Evolutionary conservation across 192 early-diverging fungal genomes (phyloP).

Genomic region (Oehlia diaphana): DNA sequence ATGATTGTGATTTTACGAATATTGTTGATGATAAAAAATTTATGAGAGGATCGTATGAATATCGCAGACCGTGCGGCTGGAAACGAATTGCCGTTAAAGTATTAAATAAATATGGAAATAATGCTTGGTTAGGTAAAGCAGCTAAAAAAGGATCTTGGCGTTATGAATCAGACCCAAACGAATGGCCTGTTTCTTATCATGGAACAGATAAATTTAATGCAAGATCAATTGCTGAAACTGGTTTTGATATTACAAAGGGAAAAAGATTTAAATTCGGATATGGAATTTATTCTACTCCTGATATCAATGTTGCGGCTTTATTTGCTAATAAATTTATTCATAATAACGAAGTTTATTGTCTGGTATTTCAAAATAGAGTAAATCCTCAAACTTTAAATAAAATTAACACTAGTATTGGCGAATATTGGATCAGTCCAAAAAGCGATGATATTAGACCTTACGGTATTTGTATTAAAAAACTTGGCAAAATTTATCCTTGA

Average conservation of each 20-base stretch:
- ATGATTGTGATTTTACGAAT: constrained; percentile 16
- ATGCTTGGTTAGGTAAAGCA: constrained; percentile 10
- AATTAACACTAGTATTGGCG: not conserved
- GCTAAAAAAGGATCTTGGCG: not conserved
- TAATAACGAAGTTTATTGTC: not conserved
- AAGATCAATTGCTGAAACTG: not conserved
- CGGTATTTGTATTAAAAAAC: constrained; percentile 19
- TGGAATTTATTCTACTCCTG: constrained; percentile 15
- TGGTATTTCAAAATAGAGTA: constrained; percentile 17
- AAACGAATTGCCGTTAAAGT: constrained; percentile 5
- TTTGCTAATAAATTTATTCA: constrained; percentile 5
- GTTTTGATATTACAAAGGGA: constrained; percentile 1
- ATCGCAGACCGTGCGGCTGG: constrained; percentile 18
- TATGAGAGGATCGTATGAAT: not conserved
- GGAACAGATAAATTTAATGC: not conserved
- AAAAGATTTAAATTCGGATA: not conserved
- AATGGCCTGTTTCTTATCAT: constrained; percentile 19
- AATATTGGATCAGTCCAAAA: constrained; percentile 1
- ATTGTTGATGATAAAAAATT: not conserved
- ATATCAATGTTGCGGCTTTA: not conserved
- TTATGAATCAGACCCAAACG: not conserved
- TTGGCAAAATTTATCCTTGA: not conserved
- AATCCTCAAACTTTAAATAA: constrained; percentile 6
- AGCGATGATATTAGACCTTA: constrained; percentile 16
- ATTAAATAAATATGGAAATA: constrained; percentile 5